Conservation (phyloP, 495 filamentous ascomycete species). For the Talaromyces wortmannii region DNA sequence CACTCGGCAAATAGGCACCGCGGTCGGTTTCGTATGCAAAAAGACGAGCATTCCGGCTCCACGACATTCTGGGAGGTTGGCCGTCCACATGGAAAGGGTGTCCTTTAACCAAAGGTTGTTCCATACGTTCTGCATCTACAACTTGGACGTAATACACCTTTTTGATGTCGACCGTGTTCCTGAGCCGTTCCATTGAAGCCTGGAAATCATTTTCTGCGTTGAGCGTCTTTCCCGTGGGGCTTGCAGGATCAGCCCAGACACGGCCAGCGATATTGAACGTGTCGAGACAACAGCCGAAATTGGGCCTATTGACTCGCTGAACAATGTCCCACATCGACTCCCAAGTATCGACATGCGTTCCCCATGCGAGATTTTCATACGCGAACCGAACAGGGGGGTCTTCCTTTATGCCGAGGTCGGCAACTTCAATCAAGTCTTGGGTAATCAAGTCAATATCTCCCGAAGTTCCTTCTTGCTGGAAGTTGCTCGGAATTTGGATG, state of each 20-base stretch:
- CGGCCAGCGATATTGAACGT: constrained; percentile 75
- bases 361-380: constrained; percentile 74
- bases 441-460: constrained; percentile 54
- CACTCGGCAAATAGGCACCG: constrained; percentile 65
- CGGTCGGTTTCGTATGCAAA: constrained; percentile 67
- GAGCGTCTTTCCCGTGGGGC: constrained; percentile 40
- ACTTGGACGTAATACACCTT: constrained; percentile 81
- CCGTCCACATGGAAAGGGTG: constrained; percentile 58
- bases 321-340: constrained; percentile 68
- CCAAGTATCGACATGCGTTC: constrained; percentile 67
- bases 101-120: constrained; percentile 47
- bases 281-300: constrained; percentile 76
- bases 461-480: constrained; percentile 53
- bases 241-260: constrained; percentile 64
- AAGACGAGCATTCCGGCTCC: constrained; percentile 70
- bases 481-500: constrained; percentile 70
- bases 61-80: constrained; percentile 69
- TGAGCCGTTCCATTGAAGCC: constrained; percentile 50
- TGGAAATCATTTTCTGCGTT: constrained; percentile 53
- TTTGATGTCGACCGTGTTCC: constrained; percentile 47
- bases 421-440: constrained; percentile 55
- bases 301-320: constrained; percentile 53
- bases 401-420: constrained; percentile 53
- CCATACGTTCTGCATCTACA: constrained; percentile 64
- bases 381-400: constrained; percentile 59